These are phyloP conservation scores for Sonneratia caseolaris DNA, from an alignment of 345 rosid genomes.

Conservation along the genomic window DNA sequence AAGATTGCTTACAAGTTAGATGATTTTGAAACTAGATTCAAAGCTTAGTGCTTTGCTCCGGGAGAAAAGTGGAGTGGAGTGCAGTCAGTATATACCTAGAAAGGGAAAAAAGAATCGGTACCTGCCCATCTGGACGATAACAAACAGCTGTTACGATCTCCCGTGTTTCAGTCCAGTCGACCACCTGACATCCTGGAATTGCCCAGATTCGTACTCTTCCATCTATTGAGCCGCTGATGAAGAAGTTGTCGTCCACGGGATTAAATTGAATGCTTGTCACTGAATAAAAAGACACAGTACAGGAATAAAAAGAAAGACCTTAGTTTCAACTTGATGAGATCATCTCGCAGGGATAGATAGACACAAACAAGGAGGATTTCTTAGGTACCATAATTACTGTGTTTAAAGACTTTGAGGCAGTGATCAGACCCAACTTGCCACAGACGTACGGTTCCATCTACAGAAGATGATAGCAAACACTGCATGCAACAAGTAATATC, in stretches of 20 bases:
- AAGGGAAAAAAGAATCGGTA: slow-evolving; percentile 14
- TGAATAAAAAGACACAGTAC: slow-evolving; percentile 20
- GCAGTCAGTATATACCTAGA: neutral
- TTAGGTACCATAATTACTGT: slow-evolving; percentile 63
- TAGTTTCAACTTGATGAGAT: neutral
- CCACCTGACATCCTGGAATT: slow-evolving; percentile 48
- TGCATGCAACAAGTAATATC: slow-evolving; percentile 43
- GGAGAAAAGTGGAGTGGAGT: neutral
- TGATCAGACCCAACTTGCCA: slow-evolving; percentile 58
- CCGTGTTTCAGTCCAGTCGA: slow-evolving; percentile 68
- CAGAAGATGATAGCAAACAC: slow-evolving; percentile 70
- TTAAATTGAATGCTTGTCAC: slow-evolving; percentile 81
- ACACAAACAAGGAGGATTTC: neutral
- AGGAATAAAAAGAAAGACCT: neutral
- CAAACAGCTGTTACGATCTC: slow-evolving; percentile 76
- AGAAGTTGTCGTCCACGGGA: slow-evolving; percentile 61
- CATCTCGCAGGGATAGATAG: neutral
- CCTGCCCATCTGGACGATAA: slow-evolving; percentile 85
- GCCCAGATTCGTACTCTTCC: slow-evolving; percentile 87
- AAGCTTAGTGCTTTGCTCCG: neutral
- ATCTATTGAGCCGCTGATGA: slow-evolving; percentile 81
- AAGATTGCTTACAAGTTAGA: neutral
- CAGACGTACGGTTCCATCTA: slow-evolving; percentile 66
- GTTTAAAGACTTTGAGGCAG: slow-evolving; percentile 55
- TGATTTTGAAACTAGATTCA: neutral